Evolutionary conservation across 805 yeast genomes (phyloP), one percentile per base, ranked within the genome.

Genomic region (Schwanniomyces yamadae): DNA sequence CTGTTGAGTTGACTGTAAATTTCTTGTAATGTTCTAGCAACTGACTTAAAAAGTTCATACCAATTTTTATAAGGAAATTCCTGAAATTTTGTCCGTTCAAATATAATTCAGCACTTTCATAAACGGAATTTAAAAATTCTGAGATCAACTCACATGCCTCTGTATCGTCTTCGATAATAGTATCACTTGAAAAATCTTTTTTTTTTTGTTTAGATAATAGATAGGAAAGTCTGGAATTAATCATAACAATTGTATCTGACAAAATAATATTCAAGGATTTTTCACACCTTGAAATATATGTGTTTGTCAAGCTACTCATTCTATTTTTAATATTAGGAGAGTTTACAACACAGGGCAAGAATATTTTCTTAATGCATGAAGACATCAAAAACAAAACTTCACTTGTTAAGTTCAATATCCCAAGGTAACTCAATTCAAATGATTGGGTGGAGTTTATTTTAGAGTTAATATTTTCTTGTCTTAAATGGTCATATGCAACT

Each of bases 1-100:
- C 98, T 5, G 80, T 77, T 1, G 88, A 79, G 48, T 78, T 84
- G 44, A 90, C 86, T 26, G 77, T 78, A 54, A 78, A 85, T 50
- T 80, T 84, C 41, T 80, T 80, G 56, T 82, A 82, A 54, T 90
- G 96, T 18, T 71, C 75, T 47, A 87, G 64, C 31, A 91, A 61
- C 28, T 77, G 66, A 18, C 70, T 69, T 47, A 83, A 71, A 25
- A 84, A 66, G 16, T 70, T 71, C 36, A 69, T 56, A 2, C 95
- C 93, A 7, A 84, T 62, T 34, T 73, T 77, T 7, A 61, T 59
- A 29, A 84, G 54, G 14, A 82, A 68, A 13, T 68, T 64, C 21
- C 60, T 63, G 39, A 80, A 55, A 50, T 84, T 84, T 2, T 52
- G 41, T 26, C 53, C 57, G 35, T 54, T 58, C 36, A 65, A 67